Conservation (phyloP, 371 early-diverging fungal species). For the Vairimorpha apis region DNA sequence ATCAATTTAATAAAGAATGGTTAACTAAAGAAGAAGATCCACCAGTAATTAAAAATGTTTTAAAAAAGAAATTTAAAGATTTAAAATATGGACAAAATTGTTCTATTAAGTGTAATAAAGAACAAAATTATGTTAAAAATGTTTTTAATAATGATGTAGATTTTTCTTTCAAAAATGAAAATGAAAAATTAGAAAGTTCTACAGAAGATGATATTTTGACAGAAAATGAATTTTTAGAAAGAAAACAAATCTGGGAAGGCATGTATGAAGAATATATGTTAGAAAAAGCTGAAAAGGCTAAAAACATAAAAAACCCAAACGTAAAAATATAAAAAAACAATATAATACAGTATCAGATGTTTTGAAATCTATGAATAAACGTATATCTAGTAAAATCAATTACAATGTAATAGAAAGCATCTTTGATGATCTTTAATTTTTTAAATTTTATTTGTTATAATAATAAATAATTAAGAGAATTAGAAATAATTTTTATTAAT, state of each 20-base stretch:
- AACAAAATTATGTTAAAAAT: conserved; percentile 5
- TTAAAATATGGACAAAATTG: conserved; percentile 22
- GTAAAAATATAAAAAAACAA: conserved; percentile 43
- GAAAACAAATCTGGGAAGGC: conserved; percentile 59
- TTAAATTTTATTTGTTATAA: background rate
- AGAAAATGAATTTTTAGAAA: conserved; percentile 52
- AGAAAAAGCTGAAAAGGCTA: conserved; percentile 45
- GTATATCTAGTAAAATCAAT: conserved; percentile 60
- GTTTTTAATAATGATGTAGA: too few relatives aligned
- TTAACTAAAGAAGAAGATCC: conserved; percentile 78
- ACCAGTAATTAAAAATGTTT: conserved; percentile 65
- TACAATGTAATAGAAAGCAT: conserved; percentile 59
- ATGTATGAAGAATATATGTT: conserved; percentile 62
- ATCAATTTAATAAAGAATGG: conserved; percentile 79
- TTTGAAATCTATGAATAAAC: conserved; percentile 55
- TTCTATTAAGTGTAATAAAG: background rate
- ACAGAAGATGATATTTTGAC: conserved; percentile 42
- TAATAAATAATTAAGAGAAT: too few relatives aligned
- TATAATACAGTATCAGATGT: conserved; percentile 58
- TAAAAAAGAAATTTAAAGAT: conserved; percentile 51
- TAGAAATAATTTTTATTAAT: too few relatives aligned
- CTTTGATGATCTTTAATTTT: conserved; percentile 47
- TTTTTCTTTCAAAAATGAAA: conserved; percentile 8
- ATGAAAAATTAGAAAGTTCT: conserved; percentile 36
- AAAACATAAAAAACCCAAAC: conserved; percentile 33